Evolutionary conservation across 2,329 filamentous ascomycete genomes (phyloP).

Genomic region (Biscogniauxia marginata): DNA sequence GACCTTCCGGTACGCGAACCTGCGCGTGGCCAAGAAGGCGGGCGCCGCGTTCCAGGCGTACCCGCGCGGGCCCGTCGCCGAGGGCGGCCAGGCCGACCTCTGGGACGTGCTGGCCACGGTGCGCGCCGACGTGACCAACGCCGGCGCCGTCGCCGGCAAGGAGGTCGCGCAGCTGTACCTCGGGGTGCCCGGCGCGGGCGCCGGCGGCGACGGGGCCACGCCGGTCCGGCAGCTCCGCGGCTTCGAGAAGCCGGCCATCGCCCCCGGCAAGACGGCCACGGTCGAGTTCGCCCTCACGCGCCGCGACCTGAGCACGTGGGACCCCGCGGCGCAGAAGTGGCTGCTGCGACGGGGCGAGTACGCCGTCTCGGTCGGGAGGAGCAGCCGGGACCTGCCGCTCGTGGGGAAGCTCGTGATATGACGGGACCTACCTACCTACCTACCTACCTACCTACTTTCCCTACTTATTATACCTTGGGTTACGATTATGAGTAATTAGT

Average conservation of each 20-base stretch:
- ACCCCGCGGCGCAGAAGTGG: constrained; percentile 58
- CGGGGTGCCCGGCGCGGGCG: constrained; percentile 35
- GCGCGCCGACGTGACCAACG: constrained; percentile 38
- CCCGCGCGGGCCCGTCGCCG: constrained; percentile 35
- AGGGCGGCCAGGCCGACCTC: constrained; percentile 42
- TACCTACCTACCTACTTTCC: too few relatives aligned
- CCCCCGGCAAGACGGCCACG: constrained; percentile 41
- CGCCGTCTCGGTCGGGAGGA: constrained; percentile 31
- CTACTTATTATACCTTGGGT: too few relatives aligned
- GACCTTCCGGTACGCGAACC: constrained; percentile 56
- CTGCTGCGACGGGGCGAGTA: constrained; percentile 36
- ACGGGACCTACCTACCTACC: too few relatives aligned
- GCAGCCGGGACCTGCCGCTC: constrained; percentile 24
- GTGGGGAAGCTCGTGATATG: constrained; percentile 6
- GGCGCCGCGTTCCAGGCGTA: constrained; percentile 14
- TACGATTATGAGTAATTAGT: too few relatives aligned
- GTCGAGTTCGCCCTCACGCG: constrained; percentile 53
- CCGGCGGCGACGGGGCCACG: constrained; percentile 28
- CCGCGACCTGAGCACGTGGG: constrained; percentile 64
- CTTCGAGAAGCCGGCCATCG: constrained; percentile 57
- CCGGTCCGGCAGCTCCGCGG: constrained; percentile 59
- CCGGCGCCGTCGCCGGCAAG: constrained; percentile 37
- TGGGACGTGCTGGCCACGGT: constrained; percentile 44
- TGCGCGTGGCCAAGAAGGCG: constrained; percentile 24
- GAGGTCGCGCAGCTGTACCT: constrained; percentile 48